Base-by-base conservation (phyloP, 306 rosid species). In the Begonia loranthoides region DNA sequence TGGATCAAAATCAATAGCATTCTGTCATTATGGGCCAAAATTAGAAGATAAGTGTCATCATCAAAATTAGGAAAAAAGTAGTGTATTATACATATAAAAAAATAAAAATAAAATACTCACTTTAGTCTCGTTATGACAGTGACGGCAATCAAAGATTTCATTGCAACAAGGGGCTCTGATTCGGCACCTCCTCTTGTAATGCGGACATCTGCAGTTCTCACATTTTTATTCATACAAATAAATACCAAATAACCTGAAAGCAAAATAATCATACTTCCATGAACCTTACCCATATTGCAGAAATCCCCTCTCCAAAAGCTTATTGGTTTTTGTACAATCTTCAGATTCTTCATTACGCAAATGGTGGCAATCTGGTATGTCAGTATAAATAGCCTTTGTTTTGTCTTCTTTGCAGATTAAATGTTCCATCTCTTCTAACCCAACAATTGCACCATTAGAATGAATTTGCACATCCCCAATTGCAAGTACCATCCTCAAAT, bases 141-240 rank as follows among this genome's bases (percentile, higher is more conserved):
- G 95, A 19, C 77, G 93, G 54, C 95, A 89, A 64, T 73, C 71
- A 61, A 81, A 77, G 52, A 81, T 56, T 62, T 81, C 97, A 75
- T 81, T 65, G 76, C 97, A 89, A 61, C 97, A 88, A 41, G 97
- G 97, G 40, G 97, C 95, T 62, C 79, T 73, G 50, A 88, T 75
- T 6, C 69, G 68, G 44, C 93, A 88, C 39, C 97, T 71, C 50
- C 88, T 73, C 47, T 67, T 57, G 56, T 84, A 89, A 70, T 84
- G 97, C 43, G 63, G 60, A 72, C 95, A 89, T 47, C 95, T 84
- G 84, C 50, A 41, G 49, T 50, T 50, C 12, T 17, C 8, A 12
- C 11, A 61, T 6, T 38, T 13, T 15, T 21, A 40, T 7, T n/a
- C 52, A n/a, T 11, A 15, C 0, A 64, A 41, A 12, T 24, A 21